Base-by-base conservation (phyloP, 129 eudicot species). In the Lactuca sativa region DNA sequence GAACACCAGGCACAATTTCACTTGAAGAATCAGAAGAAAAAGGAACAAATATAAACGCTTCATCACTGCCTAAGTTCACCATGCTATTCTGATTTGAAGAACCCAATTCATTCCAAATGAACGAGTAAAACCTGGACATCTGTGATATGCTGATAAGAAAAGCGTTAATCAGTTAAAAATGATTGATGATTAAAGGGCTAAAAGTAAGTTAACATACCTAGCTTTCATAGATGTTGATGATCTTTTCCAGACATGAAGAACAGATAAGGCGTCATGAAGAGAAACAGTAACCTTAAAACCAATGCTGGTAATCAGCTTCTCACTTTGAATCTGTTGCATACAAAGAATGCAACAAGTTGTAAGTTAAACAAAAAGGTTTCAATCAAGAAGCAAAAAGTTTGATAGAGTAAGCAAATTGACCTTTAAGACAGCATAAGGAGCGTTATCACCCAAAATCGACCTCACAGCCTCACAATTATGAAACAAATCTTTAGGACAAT, bases 1-100 rank as follows among this genome's bases (percentile, higher is more conserved):
- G 74, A 32, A 55, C 74, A 77, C 98, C 98, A 66, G 90, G 17
- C 54, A 83, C 91, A 84, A 67, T 84, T 75, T 86, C 90, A 68
- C 57, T 75, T 21, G 65, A 71, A 12, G 60, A 64, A 68, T 4
- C 64, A 13, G 66, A 74, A 60, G 77, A 56, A 64, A 38, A 60
- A 13, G 98, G 98, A 79, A 89, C 77, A 81, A 89, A 92, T 71
- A 92, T 86, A 81, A 84, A 89, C 47, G 84, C 70, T 37, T 86
- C 92, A 38, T 86, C 92, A 38, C 79, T 61, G 33, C 13, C 14
- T 36, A 92, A 77, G 53, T 59, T 86, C 54, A 77, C 82, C 61
- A 70, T 11, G 33, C 76, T 71, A 74, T 70, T 81, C 70, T 79
- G 69, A 62, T 82, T 76, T 55, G 87, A 80, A 55, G 77, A 61